Evolutionary conservation across 1,284 basidiomycete species (phyloP).

Genomic region (Malassezia globosa): DNA sequence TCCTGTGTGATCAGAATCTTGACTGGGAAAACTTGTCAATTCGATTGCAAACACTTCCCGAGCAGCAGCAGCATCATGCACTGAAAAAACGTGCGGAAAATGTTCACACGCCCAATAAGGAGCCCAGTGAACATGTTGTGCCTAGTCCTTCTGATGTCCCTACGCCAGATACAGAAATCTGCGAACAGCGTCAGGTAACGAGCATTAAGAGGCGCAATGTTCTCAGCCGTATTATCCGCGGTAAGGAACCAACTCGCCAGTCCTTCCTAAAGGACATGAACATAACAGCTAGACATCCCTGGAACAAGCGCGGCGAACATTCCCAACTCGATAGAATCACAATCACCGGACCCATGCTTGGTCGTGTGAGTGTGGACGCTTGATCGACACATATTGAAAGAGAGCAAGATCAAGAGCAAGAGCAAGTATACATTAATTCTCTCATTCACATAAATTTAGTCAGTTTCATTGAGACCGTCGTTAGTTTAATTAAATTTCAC

Average conservation of each 20-base stretch:
- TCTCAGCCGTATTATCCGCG: not conserved
- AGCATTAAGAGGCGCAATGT: not conserved
- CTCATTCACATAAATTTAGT: not conserved
- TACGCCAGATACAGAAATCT: too few relatives aligned
- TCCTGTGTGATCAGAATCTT: constrained; percentile 5
- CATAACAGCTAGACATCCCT: not conserved
- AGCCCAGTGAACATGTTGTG: too few relatives aligned
- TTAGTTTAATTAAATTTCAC: not conserved
- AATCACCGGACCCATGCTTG: not conserved
- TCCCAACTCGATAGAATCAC: not conserved
- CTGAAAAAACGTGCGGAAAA: too few relatives aligned
- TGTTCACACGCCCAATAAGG: too few relatives aligned
- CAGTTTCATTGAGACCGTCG: not conserved
- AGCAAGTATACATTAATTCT: not conserved
- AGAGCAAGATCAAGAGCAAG: not conserved
- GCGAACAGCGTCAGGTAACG: too few relatives aligned
- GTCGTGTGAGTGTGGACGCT: not conserved
- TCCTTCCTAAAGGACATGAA: not conserved
- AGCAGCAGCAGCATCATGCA: too few relatives aligned
- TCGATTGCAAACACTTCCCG: constrained; percentile 1
- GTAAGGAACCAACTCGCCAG: not conserved
- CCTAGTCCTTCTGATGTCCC: too few relatives aligned
- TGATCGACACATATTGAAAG: not conserved
- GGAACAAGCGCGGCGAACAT: not conserved
- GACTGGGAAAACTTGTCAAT: constrained; percentile 12